Base-by-base conservation (phyloP, 176 grass and related monocot genomes). In the Luzula sylvatica region DNA sequence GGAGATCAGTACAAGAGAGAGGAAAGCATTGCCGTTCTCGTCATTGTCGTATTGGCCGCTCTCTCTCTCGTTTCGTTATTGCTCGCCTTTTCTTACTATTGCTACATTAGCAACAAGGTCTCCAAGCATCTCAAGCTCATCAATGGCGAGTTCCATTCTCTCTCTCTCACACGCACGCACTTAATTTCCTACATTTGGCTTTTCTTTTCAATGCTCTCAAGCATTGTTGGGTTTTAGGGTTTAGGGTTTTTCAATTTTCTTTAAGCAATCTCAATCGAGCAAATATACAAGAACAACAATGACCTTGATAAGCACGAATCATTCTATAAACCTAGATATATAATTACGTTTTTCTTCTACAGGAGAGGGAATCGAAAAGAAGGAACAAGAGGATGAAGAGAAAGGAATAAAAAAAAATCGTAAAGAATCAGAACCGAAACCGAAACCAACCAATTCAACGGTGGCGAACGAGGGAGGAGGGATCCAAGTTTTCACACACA, bases 91-190 rank as follows among this genome's bases (percentile, higher is more conserved):
- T 82, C 70, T 64, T 98, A 98, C 65, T 98, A 98, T 29, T 98
- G 92, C 92, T 98, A 98, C 68, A 90, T 98, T 55, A 90, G 85
- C 71, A 79, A 71, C 72, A 98, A 98, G 77, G 92, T 98, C 47
- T 83, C 81, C 71, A 77, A 77, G 59, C 81, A 87, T 55, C 77
- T 85, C 70, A 70, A 71, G 9, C 66, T 70, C 46, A 73, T 85
- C 62, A 71, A 65, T 25, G 47, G 66, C 69, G 66, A 70, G 66
- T 42, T 28, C 38, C 30, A 7, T 9, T 35, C 30, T 35, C 30
- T 35, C 1, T 35, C 9, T n/a, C n/a, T n/a, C n/a, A n/a, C n/a
- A n/a, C n/a, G n/a, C n/a, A n/a, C n/a, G n/a, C n/a, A n/a, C 5
- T 30, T 30, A 9, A 11, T 49, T 46, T 7, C 41, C 55, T 56